Percentiles rank a stretch among this genome's conserved stretches.
These are phyloP conservation scores for Filosporella fistucella DNA, from an alignment of 495 filamentous ascomycete species.

Conservation along the genomic window DNA sequence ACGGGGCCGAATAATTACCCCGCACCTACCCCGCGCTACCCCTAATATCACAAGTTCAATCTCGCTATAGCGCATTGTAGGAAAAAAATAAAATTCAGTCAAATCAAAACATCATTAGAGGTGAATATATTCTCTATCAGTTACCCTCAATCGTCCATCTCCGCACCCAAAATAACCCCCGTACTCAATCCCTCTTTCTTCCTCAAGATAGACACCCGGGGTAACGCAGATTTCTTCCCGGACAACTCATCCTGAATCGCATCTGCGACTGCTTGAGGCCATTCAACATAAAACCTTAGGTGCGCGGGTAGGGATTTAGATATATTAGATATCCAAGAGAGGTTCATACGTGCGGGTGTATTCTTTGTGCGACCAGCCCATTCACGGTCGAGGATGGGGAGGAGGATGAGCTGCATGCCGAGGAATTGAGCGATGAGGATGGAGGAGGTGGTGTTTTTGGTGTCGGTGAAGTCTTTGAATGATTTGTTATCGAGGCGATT, in stretches of 20 bases:
- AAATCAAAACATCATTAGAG: too few relatives aligned
- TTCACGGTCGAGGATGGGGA: conserved; percentile 18
- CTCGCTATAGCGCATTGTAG: too few relatives aligned
- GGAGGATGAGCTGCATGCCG: conserved; percentile 16
- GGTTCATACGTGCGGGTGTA: not conserved
- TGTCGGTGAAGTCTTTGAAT: conserved; percentile 13
- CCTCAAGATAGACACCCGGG: conserved; percentile 1
- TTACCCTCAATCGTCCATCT: too few relatives aligned
- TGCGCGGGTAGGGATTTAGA: not conserved
- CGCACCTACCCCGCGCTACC: too few relatives aligned
- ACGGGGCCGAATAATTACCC: too few relatives aligned
- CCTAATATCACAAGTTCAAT: too few relatives aligned
- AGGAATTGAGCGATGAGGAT: conserved; percentile 21
- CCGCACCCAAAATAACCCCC: too few relatives aligned
- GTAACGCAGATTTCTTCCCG: not conserved
- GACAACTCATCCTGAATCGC: conserved; percentile 1
- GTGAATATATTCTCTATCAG: too few relatives aligned
- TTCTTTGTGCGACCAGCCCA: not conserved
- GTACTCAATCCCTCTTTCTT: conserved; percentile 2
- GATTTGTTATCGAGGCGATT: not conserved
- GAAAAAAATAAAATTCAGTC: too few relatives aligned
- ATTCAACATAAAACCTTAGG: conserved; percentile 4
- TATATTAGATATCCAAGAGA: conserved; percentile 8
- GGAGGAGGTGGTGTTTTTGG: conserved; percentile 2
- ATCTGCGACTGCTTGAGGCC: conserved; percentile 14